These are phyloP conservation scores for Plasmodium berghei DNA, from an alignment of 169 alveolate species.

Conservation along the genomic window DNA sequence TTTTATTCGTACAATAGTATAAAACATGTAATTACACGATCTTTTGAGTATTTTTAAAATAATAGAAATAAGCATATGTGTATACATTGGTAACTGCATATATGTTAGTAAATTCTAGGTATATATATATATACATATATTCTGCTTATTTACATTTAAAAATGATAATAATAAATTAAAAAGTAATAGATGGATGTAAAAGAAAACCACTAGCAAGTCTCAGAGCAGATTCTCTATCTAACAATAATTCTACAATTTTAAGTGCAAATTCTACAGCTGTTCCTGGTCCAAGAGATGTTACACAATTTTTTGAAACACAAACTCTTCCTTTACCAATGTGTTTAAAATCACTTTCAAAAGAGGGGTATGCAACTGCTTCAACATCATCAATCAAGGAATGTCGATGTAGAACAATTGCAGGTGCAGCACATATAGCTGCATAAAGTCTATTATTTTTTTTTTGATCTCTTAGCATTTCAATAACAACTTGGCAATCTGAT, in stretches of 20 bases:
- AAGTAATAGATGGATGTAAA: constrained; percentile 52
- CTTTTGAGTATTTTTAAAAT: neutral
- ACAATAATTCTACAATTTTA: constrained; percentile 82
- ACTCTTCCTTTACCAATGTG: constrained; percentile 84
- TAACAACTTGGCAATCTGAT: constrained; percentile 40
- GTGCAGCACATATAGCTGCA: constrained; percentile 89
- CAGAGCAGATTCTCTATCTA: constrained; percentile 73
- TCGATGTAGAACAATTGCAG: constrained; percentile 82
- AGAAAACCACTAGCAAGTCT: constrained; percentile 58
- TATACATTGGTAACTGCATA: neutral
- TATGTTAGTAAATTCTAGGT: neutral
- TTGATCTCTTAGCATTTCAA: constrained; percentile 80
- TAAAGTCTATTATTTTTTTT: constrained; percentile 79
- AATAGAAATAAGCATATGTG: neutral
- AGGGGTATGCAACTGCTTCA: constrained; percentile 82
- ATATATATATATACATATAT: constrained; percentile 17
- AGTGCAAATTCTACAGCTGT: constrained; percentile 85
- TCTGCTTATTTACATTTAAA: neutral
- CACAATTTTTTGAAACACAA: constrained; percentile 82
- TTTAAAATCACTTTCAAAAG: constrained; percentile 82
- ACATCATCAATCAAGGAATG: constrained; percentile 85
- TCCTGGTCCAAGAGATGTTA: constrained; percentile 87
- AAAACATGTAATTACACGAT: neutral
- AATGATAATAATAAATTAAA: constrained; percentile 22
- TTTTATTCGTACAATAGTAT: neutral